Percentiles rank a stretch among this genome's conserved stretches.
phyloP scores from a whole-genome alignment of 2,329 filamentous ascomycete species.

The Cercospora sojina region DNA sequence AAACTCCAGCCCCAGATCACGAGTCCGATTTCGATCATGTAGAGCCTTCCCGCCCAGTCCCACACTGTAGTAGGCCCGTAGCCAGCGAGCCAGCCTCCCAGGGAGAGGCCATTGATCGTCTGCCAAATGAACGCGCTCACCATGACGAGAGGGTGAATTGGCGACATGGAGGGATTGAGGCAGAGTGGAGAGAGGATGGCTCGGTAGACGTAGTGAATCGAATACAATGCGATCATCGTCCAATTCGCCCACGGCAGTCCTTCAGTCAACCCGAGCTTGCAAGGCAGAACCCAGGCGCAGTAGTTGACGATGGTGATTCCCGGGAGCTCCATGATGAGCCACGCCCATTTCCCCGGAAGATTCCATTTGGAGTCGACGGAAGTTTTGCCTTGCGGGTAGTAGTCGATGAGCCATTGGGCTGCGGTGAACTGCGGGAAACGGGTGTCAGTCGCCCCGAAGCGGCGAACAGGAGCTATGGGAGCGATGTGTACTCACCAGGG shows the following conservation, averaged over 20 bases:
- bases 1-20: slow-evolving; percentile 75
- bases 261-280: slow-evolving; percentile 53
- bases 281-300: slow-evolving; percentile 68
- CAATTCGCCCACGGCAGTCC: slow-evolving; percentile 73
- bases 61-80: slow-evolving; percentile 67
- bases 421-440: slow-evolving; percentile 76
- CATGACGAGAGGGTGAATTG: slow-evolving; percentile 72
- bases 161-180: slow-evolving; percentile 85
- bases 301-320: slow-evolving; percentile 78
- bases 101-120: slow-evolving; percentile 70
- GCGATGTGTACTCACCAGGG: slow-evolving; percentile 42
- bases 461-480: too few species aligned
- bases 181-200: slow-evolving; percentile 78
- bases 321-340: slow-evolving; percentile 83
- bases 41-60: slow-evolving; percentile 50
- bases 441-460: too few species aligned
- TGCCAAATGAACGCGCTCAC: slow-evolving; percentile 69
- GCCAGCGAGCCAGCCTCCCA: slow-evolving; percentile 79
- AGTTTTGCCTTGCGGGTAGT: slow-evolving; percentile 92
- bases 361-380: slow-evolving; percentile 73
- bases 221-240: slow-evolving; percentile 68
- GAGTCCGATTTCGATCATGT: slow-evolving; percentile 61
- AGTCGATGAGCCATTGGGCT: slow-evolving; percentile 72
- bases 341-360: slow-evolving; percentile 82
- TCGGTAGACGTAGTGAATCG: slow-evolving; percentile 88